Evolutionary conservation across 371 early-diverging fungal species (phyloP), one percentile per base, ranked within the genome.

Genomic region (Apophysomyces trapeziformis): DNA sequence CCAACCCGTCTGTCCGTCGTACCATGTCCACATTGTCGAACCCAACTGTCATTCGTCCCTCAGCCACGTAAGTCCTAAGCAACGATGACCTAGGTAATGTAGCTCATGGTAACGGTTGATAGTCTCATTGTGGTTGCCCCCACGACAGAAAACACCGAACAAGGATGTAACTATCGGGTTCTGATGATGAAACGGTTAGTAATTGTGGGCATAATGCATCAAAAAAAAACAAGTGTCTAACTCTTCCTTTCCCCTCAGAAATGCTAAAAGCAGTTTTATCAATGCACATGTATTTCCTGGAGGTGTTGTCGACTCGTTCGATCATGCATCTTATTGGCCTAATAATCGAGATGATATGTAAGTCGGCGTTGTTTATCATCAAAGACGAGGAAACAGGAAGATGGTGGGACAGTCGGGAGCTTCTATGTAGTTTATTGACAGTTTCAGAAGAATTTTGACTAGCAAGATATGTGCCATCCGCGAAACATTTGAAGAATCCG

Each of bases 401-500:
- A 26, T 26, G 3, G 32, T 1, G 1, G 32, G 32, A 2, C 2
- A 2, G 3, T 26, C 32, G 32, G 32, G 32, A 26, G 32, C 1
- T 26, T 26, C 32, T 26, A 26, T 26, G 3, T 26, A 26, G 0
- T 26, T 26, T 26, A 26, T 26, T 26, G 2, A 26, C 3, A 26
- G 32, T 0, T 26, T 26, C 0, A 26, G 32, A 26, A 21, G 21
- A 1, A 0, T 8, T 54, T n/a, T 54, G 32, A 16, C 80, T 35
- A 68, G 77, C 58, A 83, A 80, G 47, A 83, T 90, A 35, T 92
- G 92, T 66, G 93, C 94, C 5, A 79, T 93, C 39, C 89, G 93
- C 16, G 95, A 93, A 68, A 91, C 94, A 1, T 90, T 87, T 72
- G 95, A 95, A 71, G 95, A 95, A 65, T 88, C 90, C 6, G 93